Percentiles rank a stretch among this genome's conserved stretches.
Conservation (phyloP, 495 filamentous ascomycete genomes). For the Pyrenula massariospora region DNA sequence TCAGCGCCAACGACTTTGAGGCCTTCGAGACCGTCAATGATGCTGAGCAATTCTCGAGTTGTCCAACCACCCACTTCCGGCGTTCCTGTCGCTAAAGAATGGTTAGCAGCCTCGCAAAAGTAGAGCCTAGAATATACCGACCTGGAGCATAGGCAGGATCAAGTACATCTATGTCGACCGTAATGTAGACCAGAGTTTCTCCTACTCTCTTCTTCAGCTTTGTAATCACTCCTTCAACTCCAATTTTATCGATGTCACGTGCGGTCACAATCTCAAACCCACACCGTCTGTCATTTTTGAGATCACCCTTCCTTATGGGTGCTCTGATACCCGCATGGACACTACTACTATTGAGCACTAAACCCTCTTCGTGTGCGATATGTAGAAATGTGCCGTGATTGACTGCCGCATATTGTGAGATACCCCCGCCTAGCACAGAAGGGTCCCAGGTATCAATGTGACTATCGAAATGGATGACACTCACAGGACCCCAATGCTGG, state of each 20-base stretch:
- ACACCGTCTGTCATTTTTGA: slow-evolving; percentile 35
- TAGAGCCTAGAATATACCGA: slow-evolving; percentile 5
- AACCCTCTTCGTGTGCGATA: slow-evolving; percentile 39
- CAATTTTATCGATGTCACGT: slow-evolving; percentile 38
- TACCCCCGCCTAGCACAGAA: slow-evolving; percentile 30
- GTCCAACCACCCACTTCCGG: slow-evolving; percentile 22
- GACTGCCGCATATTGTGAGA: slow-evolving; percentile 40
- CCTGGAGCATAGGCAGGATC: slow-evolving; percentile 42
- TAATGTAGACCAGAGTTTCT: slow-evolving; percentile 20
- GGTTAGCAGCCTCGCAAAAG: too few species aligned
- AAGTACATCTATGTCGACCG: slow-evolving; percentile 40
- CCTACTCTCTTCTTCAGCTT: slow-evolving; percentile 32
- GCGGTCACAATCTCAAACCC: slow-evolving; percentile 37
- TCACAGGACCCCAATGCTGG: slow-evolving; percentile 31
- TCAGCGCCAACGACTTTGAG: slow-evolving; percentile 19
- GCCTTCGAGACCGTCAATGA: slow-evolving; percentile 13
- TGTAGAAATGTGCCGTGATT: slow-evolving; percentile 43
- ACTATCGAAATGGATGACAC: slow-evolving; percentile 43
- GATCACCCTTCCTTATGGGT: slow-evolving; percentile 30
- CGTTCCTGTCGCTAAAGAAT: slow-evolving; percentile 16
- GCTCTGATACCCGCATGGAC: slow-evolving; percentile 36
- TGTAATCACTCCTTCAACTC: slow-evolving; percentile 25
- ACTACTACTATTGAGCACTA: slow-evolving; percentile 33
- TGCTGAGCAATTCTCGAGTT: slow-evolving; percentile 16
- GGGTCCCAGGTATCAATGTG: slow-evolving; percentile 43